Base-by-base conservation (phyloP, 192 early-diverging fungal species). In the Fimicolochytrium jonesii region DNA sequence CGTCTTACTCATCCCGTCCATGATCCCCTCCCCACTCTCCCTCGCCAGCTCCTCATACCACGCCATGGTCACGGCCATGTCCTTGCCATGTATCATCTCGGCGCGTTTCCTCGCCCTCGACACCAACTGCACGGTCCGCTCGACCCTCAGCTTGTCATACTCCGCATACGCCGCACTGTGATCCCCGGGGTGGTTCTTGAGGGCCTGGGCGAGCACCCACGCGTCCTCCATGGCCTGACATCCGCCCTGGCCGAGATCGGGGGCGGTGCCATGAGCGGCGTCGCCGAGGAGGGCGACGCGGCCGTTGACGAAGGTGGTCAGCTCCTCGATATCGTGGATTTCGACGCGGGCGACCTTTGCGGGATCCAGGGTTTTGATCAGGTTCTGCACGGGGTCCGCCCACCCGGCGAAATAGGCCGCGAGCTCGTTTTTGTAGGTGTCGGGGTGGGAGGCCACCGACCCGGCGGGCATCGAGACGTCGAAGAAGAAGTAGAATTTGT, bases 401-500 rank as follows among this genome's bases (percentile, higher is more conserved):
- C 60, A 61, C 4, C 60, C 60, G 18, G 18, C 48, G 35, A 61
- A 61, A 36, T 61, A 30, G 11, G 25, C 17, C 6, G 45, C 25
- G 5, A 61, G 60, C 17, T 61, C 60, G n/a, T 61, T 17, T 20
- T 48, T 45, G 48, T 61, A 61, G 10, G 6, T 6, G 17, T 50
- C 60, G 7, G 60, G 60, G 17, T 15, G 17, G 45, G n/a, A 15
- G 60, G 26, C 4, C 4, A 23, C 29, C 11, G 44, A 45, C 29
- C 30, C 41, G n/a, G 41, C 17, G 13, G 60, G 46, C 18, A 55
- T 13, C 6, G n/a, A 30, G 0, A 61, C 60, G 48, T 61, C 60
- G 33, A 61, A 51, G 60, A 61, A 61, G 23, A 61, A 61, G 48
- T 61, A 61, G 26, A 61, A 61, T 32, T 61, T 61, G 48, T 50